Evolutionary conservation across 805 yeast genomes (phyloP), one percentile per base, ranked within the genome.

Genomic region (Candida glaebosa): DNA sequence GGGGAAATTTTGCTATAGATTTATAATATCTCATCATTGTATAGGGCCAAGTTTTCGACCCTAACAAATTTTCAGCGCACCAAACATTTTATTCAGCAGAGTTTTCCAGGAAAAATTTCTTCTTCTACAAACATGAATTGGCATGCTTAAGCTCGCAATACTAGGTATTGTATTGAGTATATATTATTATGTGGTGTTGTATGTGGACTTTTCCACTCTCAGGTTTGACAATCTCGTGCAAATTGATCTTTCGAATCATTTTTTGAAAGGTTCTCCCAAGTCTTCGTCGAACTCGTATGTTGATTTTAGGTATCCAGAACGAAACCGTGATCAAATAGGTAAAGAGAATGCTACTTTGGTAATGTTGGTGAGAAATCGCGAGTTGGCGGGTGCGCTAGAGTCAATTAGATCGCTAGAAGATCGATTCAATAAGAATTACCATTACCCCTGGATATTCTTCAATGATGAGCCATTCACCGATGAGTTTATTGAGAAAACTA

Each of bases 361-460:
- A 41, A 89, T 90, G 96, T 75, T 90, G 19, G 95, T 86, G 31
- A 69, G 97, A 41, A 89, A 89, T 58, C 71, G 75, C 65, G 97
- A 89, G 59, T 61, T 89, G 8, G 70, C 74, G 8, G 89, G 84
- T 1, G 96, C 93, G 0, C 60, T 89, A 16, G 43, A 46, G 20
- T 65, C 73, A 9, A 69, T 70, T 60, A 51, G 75, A 39, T 65
- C 71, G 17, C 54, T 70, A 12, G 75, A 70, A 44, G 75, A 70
- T 45, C 46, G 75, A 31, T 70, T 70, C 51, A 70, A 70, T 41
- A 47, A 54, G 26, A 44, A 67, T 39, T 69, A 63, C 43, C 54
- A 52, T 34, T 70, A 70, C 43, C 75, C 75, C 1, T 69, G 74
- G 74, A 71, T 69, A 3, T 70, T 70, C 39, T 47, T 69, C 24